Base-by-base conservation (phyloP, 2,329 filamentous ascomycete species). In the Colletotrichum sp. region DNA sequence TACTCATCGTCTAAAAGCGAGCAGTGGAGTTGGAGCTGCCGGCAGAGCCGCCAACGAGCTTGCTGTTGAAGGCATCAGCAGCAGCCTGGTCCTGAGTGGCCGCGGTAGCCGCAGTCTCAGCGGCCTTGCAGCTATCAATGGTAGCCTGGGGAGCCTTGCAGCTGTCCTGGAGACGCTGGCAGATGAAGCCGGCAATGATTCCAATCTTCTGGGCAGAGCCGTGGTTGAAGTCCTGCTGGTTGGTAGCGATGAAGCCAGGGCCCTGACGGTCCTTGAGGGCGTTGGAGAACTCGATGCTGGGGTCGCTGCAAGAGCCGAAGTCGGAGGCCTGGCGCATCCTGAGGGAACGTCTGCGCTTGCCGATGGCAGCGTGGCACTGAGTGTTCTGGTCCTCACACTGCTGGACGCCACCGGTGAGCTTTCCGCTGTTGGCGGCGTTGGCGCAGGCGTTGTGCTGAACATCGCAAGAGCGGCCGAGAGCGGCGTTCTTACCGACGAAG, bases 361-460 rank as follows among this genome's bases (percentile, higher is more conserved):
- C 75, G 74, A 78, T 69, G 68, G 78, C 67, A 68, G 80, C 75
- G 72, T 80, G 80, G 83, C 88, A 89, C 57, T 81, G 71, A 28
- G 82, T 36, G 81, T 87, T 82, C 81, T 89, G 87, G 13, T 82
- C 78, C 63, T 86, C 85, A 81, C 86, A 89, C 83, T 88, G 86
- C 48, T 77, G 72, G n/a, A 84, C 82, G 64, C 80, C 82, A 79
- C 85, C 83, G 57, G 75, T 71, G 72, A 85, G 77, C 77, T 82
- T 75, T 52, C 88, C 88, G 36, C 83, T 80, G 85, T 89, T 89
- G 81, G 84, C 87, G 16, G 86, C 87, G 79, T 86, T 86, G 77
- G 87, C 84, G 82, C 88, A 89, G 12, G 85, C 84, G 81, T 89
- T 89, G 83, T 89, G 85, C 82, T 89, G 88, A 48, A 89, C 84